phyloP scores from a whole-genome alignment of 148 eudicot species.

The Camellia granthamiana region DNA sequence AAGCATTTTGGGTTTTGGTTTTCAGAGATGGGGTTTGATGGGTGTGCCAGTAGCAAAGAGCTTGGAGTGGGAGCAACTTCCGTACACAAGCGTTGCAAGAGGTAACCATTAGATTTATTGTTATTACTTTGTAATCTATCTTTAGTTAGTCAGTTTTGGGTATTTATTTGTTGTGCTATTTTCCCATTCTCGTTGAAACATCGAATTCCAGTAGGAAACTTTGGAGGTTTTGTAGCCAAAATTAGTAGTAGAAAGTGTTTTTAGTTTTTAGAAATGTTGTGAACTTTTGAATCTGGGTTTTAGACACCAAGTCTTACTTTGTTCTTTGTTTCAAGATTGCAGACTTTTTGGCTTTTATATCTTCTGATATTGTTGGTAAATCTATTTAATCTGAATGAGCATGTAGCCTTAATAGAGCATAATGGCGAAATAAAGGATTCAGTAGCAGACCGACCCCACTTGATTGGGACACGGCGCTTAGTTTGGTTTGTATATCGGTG shows the following conservation, averaged over 20 bases:
- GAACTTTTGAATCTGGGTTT: conserved; percentile 8
- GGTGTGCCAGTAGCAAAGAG: conserved; percentile 34
- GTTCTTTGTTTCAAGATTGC: too few species aligned
- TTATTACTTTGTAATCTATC: not conserved
- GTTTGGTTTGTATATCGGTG: too few species aligned
- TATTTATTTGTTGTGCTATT: not conserved
- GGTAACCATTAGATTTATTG: conserved; percentile 33
- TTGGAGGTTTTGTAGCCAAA: not conserved
- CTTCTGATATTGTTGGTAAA: not conserved
- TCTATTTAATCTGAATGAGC: too few species aligned
- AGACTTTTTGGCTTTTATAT: too few species aligned
- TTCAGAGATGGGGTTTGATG: conserved; percentile 59
- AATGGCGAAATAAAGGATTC: too few species aligned
- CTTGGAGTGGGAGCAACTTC: conserved; percentile 25
- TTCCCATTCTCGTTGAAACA: not conserved
- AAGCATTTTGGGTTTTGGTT: conserved; percentile 13
- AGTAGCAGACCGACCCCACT: too few species aligned
- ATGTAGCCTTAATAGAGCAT: too few species aligned
- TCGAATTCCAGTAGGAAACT: not conserved
- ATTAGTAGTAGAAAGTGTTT: too few species aligned
- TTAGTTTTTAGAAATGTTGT: not conserved
- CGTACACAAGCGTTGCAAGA: conserved; percentile 62
- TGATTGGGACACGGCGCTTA: too few species aligned
- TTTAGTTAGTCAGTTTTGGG: conserved; percentile 1
- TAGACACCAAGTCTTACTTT: not conserved